Conservation (phyloP, 2,329 filamentous ascomycete species). For the Ceratocystis colombiana region DNA sequence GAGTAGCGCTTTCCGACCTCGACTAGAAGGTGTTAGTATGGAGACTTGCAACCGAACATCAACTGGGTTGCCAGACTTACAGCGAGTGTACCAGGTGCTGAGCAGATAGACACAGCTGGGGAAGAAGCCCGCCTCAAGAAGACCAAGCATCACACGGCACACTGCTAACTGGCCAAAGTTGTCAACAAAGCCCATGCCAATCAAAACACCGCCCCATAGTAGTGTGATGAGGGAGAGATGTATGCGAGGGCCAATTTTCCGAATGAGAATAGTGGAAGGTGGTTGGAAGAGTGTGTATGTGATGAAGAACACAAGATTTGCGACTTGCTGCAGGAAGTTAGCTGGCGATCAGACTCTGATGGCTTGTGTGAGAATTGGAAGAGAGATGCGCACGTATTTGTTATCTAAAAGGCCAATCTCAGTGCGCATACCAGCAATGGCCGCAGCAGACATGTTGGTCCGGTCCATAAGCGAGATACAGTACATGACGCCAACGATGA, state of each 20-base stretch:
- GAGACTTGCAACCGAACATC: neutral
- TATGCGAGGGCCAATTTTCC: conserved; percentile 53
- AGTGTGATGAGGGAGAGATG: conserved; percentile 47
- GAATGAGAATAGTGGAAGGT: conserved; percentile 57
- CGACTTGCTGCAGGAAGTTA: conserved; percentile 34
- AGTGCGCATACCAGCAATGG: conserved; percentile 53
- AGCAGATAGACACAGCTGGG: conserved; percentile 60
- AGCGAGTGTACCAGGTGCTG: conserved; percentile 63
- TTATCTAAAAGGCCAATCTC: conserved; percentile 41
- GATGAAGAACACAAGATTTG: conserved; percentile 64
- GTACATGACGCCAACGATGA: conserved; percentile 56
- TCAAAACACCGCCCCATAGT: conserved; percentile 52
- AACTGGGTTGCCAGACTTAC: conserved; percentile 34
- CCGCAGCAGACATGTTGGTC: conserved; percentile 63
- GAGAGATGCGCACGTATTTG: conserved; percentile 36
- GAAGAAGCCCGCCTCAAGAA: conserved; percentile 63
- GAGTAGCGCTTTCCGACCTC: conserved; percentile 62
- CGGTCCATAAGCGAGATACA: conserved; percentile 69
- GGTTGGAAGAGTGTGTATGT: conserved; percentile 63
- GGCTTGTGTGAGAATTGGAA: neutral
- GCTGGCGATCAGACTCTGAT: neutral
- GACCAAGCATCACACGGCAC: conserved; percentile 49
- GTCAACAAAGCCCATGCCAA: conserved; percentile 54
- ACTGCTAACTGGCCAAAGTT: conserved; percentile 44
- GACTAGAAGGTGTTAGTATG: conserved; percentile 33